These are phyloP conservation scores for Adansonia madagascariensis DNA, from an alignment of 441 rosid genomes.

Conservation along the genomic window DNA sequence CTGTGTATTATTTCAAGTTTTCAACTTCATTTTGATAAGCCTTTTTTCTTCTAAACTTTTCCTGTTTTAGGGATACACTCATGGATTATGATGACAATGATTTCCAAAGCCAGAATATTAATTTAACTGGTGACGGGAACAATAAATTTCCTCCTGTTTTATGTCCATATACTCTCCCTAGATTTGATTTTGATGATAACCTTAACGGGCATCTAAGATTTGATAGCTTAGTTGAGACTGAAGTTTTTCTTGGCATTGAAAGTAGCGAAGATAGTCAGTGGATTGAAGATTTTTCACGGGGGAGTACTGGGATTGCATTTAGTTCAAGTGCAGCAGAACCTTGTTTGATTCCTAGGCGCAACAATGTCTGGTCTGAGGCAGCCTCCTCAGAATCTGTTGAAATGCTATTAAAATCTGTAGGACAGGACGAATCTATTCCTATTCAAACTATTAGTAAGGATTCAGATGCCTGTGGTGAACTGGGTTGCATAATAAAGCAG, in stretches of 20 bases:
- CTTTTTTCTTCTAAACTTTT: constrained; percentile 17
- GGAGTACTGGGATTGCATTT: constrained; percentile 75
- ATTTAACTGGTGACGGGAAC: constrained; percentile 89
- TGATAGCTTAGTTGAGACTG: constrained; percentile 85
- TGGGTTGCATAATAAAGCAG: constrained; percentile 64
- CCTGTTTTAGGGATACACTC: constrained; percentile 69
- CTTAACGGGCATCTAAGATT: constrained; percentile 82
- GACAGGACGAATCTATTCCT: constrained; percentile 77
- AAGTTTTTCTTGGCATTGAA: constrained; percentile 93
- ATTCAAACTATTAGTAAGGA: constrained; percentile 48
- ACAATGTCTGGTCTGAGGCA: constrained; percentile 99
- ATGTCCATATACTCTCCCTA: constrained; percentile 84
- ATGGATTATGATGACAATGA: constrained; percentile 99
- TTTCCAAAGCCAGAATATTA: constrained; percentile 93
- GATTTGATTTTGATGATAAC: constrained; percentile 90
- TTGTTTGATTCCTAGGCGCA: constrained; percentile 76
- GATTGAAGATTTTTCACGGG: constrained; percentile 91
- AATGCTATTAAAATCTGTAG: constrained; percentile 97
- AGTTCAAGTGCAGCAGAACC: constrained; percentile 81
- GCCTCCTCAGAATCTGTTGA: constrained; percentile 98
- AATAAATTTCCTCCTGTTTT: constrained; percentile 75
- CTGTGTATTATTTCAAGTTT: constrained; percentile 16
- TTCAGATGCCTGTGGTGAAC: constrained; percentile 73
- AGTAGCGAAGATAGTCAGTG: constrained; percentile 86
- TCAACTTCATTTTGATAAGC: background rate